Percentiles rank a stretch among this genome's conserved stretches.
Evolutionary conservation across 257 asterid genomes (phyloP).

Genomic region (Fraxinus excelsior): DNA sequence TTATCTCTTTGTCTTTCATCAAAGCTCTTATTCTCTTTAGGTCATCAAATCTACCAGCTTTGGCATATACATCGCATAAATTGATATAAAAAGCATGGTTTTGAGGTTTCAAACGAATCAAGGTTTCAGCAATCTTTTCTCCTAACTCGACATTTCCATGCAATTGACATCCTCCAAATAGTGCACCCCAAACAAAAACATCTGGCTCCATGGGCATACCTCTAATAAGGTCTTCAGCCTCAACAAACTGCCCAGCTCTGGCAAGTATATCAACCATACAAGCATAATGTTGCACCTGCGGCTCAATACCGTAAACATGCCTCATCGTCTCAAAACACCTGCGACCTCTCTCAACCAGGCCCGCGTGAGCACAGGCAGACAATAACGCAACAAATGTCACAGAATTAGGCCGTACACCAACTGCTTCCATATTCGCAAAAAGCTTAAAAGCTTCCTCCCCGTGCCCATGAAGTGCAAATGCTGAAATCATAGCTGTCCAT

Average conservation of each 20-base stretch:
- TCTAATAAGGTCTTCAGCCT: slow-evolving; percentile 62
- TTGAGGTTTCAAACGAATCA: slow-evolving; percentile 60
- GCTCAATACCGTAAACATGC: slow-evolving; percentile 42
- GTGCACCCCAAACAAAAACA: slow-evolving; percentile 79
- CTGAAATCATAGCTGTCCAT: slow-evolving; percentile 82
- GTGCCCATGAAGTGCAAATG: slow-evolving; percentile 65
- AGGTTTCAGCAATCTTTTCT: slow-evolving; percentile 52
- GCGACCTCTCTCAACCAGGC: slow-evolving; percentile 61
- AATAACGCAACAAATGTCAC: slow-evolving; percentile 62
- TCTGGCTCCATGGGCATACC: slow-evolving; percentile 75
- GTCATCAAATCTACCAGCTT: slow-evolving; percentile 61
- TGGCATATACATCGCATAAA: slow-evolving; percentile 69
- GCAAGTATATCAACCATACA: slow-evolving; percentile 73
- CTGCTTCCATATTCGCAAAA: slow-evolving; percentile 60
- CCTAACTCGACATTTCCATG: slow-evolving; percentile 64
- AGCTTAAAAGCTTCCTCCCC: slow-evolving; percentile 54
- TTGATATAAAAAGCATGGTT: slow-evolving; percentile 74
- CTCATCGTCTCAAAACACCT: slow-evolving; percentile 55
- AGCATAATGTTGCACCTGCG: slow-evolving; percentile 70
- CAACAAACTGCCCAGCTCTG: slow-evolving; percentile 67
- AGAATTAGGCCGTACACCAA: slow-evolving; percentile 59
- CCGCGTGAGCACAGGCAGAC: slow-evolving; percentile 75
- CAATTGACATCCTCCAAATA: slow-evolving; percentile 80
- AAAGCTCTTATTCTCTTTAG: slow-evolving; percentile 50
- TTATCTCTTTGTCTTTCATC: slow-evolving; percentile 53